These are phyloP conservation scores for Boletus pseudopeckii DNA, from an alignment of 768 basidiomycete species.

Conservation along the genomic window DNA sequence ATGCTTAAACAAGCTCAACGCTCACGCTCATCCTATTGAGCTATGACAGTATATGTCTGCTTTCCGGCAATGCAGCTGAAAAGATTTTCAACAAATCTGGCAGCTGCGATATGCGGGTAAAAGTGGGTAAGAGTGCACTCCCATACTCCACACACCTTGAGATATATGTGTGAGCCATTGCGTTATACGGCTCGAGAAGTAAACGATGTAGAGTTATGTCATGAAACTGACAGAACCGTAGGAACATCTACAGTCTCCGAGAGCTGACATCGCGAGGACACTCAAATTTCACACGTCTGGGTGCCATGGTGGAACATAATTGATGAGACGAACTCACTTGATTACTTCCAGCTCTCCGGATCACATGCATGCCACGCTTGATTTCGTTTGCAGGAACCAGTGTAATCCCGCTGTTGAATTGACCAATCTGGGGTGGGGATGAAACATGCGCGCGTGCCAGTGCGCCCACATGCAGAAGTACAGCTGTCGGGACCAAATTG, in stretches of 20 bases:
- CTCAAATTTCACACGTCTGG: not conserved
- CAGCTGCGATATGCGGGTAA: not conserved
- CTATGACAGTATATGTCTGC: not conserved
- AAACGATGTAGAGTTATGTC: not conserved
- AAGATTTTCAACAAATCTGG: not conserved
- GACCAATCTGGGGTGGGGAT: not conserved
- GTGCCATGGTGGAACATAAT: not conserved
- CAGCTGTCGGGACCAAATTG: too few species aligned
- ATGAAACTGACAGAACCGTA: slow-evolving; percentile 8
- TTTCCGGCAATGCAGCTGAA: not conserved
- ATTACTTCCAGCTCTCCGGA: not conserved
- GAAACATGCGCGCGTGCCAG: not conserved
- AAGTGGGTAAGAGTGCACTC: slow-evolving; percentile 2
- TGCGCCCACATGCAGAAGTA: not conserved
- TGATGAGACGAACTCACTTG: not conserved
- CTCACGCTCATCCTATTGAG: slow-evolving; percentile 19
- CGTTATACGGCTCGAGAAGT: slow-evolving; percentile 5
- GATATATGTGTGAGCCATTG: slow-evolving; percentile 17
- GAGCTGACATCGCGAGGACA: slow-evolving; percentile 1
- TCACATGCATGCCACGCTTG: not conserved
- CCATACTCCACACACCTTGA: not conserved
- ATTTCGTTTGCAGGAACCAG: not conserved
- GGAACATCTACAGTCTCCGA: not conserved
- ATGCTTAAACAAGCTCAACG: not conserved
- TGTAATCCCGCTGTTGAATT: not conserved